Base-by-base conservation (phyloP, 768 basidiomycete species). In the Termitomyces sp. region DNA sequence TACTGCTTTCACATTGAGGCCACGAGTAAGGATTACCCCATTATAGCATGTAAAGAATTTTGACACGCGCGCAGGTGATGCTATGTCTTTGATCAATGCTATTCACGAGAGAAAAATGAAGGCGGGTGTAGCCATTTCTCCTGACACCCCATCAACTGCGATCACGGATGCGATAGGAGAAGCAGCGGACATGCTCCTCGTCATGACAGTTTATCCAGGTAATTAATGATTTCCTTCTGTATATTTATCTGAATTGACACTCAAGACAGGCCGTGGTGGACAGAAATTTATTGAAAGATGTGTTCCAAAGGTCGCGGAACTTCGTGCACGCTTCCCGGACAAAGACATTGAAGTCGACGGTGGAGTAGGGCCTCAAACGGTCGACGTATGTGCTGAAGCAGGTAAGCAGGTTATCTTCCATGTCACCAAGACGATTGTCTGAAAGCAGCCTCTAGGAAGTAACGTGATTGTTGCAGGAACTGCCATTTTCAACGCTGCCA, bases 271-370 rank as follows among this genome's bases (percentile, higher is more conserved):
- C 41, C 86, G 86, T 6, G 97, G 97, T 33, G 97, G 97, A 4
- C 97, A 99, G 71, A 98, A 96, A 72, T 98, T 99, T 73, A 76
- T 98, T 65, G 89, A 93, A 9, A 83, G 90, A 65, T 98, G 95
- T 69, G 85, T 98, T 30, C 87, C 90, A 63, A 98, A 99, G 76
- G 94, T 98, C 16, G 75, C 88, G 24, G 93, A 97, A 69, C 85
- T 98, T 58, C 89, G 97, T 16, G 78, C 80, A 37, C 85, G 95
- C 30, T 98, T 97, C 77, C 95, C 95, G 6, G 78, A 88, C 58
- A 97, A 92, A 72, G 93, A 98, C 69, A 98, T 99, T 60, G 93
- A 99, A 73, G 97, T 99, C 53, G 97, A 99, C 70, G 97, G 97
- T 34, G 97, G 97, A 41, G 90, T 99, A n/a, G 90, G 94, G 6